phyloP scores from a whole-genome alignment of 768 basidiomycete genomes.

The Lactifluus echinatus region DNA sequence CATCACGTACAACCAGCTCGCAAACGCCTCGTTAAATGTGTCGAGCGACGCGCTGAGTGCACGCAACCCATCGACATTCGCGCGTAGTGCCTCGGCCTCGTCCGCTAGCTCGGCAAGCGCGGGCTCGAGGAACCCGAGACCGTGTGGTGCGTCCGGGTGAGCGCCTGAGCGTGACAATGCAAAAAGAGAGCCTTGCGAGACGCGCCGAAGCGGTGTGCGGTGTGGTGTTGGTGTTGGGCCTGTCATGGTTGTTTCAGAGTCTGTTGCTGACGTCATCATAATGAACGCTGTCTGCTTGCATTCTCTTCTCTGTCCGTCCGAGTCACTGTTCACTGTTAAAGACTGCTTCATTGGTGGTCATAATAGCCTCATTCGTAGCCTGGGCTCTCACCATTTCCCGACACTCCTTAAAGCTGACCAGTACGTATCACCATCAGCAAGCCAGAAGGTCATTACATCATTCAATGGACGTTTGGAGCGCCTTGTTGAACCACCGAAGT shows the following conservation, averaged over 20 bases:
- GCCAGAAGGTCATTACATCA: too few species aligned
- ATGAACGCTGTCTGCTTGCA: too few species aligned
- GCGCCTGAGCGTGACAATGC: constrained; percentile 71
- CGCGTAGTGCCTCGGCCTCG: constrained; percentile 73
- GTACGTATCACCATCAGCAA: too few species aligned
- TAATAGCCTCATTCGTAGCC: too few species aligned
- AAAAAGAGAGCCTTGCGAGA: constrained; percentile 88
- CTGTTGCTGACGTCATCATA: too few species aligned
- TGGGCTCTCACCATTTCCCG: too few species aligned
- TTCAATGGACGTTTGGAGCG: not conserved
- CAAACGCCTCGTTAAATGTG: constrained; percentile 88
- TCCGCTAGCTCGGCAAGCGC: constrained; percentile 81
- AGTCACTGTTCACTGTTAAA: too few species aligned
- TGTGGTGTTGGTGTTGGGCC: constrained; percentile 48
- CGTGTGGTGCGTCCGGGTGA: constrained; percentile 69
- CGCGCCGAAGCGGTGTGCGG: constrained; percentile 77
- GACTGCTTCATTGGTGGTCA: too few species aligned
- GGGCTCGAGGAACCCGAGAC: constrained; percentile 78
- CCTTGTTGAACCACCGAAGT: too few species aligned
- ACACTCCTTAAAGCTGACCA: too few species aligned
- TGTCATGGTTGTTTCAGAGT: constrained; percentile 1
- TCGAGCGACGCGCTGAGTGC: constrained; percentile 66
- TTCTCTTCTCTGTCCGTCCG: too few species aligned
- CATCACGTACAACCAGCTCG: constrained; percentile 85
- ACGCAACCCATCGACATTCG: constrained; percentile 65